Base-by-base conservation (phyloP, 2,329 filamentous ascomycete genomes). In the Aspergillus thermomutatus region DNA sequence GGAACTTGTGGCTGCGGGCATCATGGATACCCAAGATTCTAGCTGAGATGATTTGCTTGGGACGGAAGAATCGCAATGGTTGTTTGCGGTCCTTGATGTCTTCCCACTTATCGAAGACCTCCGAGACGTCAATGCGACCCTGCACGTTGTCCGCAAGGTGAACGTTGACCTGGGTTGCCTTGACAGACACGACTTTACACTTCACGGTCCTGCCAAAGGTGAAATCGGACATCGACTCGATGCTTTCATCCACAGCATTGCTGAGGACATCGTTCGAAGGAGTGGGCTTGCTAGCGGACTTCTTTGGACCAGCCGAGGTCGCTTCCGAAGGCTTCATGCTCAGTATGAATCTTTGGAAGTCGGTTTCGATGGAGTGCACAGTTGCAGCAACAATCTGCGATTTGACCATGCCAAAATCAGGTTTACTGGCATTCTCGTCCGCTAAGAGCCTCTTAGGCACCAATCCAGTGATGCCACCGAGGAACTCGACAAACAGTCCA, bases 111-210 rank as follows among this genome's bases (percentile, higher is more conserved):
- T 97, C 90, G 71, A 96, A 99, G 11, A 92, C 77, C 71, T 97
- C 91, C 1, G 94, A 95, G 5, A 94, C 85, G 69, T 97, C 93
- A 58, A 99, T 87, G 19, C 94, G 90, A n/a, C 93, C 94, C 70
- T 95, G 90, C 8, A 96, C 82, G 62, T 92, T 91, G 68, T 95
- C 91, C 46, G 91, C 88, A 51, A 97, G 82, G 63, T 90, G 85
- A 5, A 99, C 91, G 64, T 97, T 97, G 54, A 97, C 79, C 71
- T 99, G 94, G 0, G 93, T 97, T 50, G 88, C 87, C 74, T 96
- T 96, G 69, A 97, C 79, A 0, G 91, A 91, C n/a, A 84, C 83
- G 47, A 99, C 84, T 64, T 83, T 88, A 41, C 90, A 93, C 69
- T 90, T 91, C 7, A 87, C 86, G 49, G 89, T 72, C 62, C 83